Base-by-base conservation (phyloP, 306 rosid species). In the Glycine soja region DNA sequence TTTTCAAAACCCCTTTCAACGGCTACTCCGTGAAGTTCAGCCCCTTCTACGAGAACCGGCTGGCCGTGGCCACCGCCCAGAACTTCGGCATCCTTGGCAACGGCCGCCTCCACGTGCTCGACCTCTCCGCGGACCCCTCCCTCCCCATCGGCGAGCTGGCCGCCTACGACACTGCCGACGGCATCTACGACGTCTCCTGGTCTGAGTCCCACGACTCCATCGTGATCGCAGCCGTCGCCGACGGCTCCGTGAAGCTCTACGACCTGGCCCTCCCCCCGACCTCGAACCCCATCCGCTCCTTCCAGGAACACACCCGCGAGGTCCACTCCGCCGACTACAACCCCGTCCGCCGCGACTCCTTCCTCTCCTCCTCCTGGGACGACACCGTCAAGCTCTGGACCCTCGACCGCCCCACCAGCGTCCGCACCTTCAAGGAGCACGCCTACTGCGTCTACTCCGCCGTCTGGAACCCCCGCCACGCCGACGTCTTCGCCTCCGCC, bases 11-110 rank as follows among this genome's bases (percentile, higher is more conserved):
- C 83, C 98, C 95, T 6, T 95, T 95, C 92, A 95, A 93, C 70
- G 99, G 99, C 67, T 93, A 95, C 89, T 89, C 98, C 67, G 98
- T 95, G 66, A 95, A 88, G 83, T 95, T 95, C 90, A 95, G 99
- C 78, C 99, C 98, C 0, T 95, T 95, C 90, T 93, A 91, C 84
- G 98, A 95, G 79, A 86, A 92, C 64, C 97, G 98, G 24, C 52
- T 95, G 36, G 99, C 98, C 80, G 99, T 95, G 53, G 97, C 98
- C 87, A 93, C 99, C 80, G 82, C 98, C 46, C 96, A 93, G 74
- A 95, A 95, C 87, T 95, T 91, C 70, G 99, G 99, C 54, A 95
- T 95, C 91, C 92, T 95, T 40, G 98, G 98, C 65, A 95, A 95
- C 72, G 98, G 99, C 59, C 97, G 99, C 50, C 76, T 95, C 72